Evolutionary conservation across 2,329 filamentous ascomycete genomes (phyloP).

Genomic region (Pochonia chlamydosporia): DNA sequence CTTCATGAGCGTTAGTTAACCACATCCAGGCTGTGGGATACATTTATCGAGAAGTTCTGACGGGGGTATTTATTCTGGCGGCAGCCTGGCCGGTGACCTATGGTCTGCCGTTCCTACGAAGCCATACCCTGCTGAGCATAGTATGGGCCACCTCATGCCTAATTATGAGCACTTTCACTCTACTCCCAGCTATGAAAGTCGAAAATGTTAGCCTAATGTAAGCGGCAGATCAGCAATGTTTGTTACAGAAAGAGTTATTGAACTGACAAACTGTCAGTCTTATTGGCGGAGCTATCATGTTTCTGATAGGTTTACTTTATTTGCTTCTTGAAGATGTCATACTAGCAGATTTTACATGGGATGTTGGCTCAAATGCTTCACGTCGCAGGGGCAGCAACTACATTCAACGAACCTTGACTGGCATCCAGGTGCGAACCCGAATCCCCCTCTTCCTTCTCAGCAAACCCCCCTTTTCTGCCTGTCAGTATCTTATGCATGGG

Average conservation of each 20-base stretch:
- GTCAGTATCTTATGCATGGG: too few species aligned
- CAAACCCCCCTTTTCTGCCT: too few species aligned
- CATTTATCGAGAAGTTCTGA: constrained; percentile 83
- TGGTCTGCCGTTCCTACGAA: constrained; percentile 64
- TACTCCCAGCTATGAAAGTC: constrained; percentile 79
- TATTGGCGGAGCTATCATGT: constrained; percentile 73
- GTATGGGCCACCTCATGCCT: constrained; percentile 74
- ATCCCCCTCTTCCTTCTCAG: too few species aligned
- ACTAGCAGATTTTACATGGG: constrained; percentile 36
- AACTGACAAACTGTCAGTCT: constrained; percentile 42
- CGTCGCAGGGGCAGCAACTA: constrained; percentile 26
- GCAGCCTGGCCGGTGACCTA: constrained; percentile 73
- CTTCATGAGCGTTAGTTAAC: too few species aligned
- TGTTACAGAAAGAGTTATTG: not conserved
- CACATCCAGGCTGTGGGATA: constrained; percentile 73
- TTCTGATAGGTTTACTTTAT: constrained; percentile 68
- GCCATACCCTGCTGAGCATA: constrained; percentile 56
- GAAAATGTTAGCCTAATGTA: constrained; percentile 74
- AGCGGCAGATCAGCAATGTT: constrained; percentile 21
- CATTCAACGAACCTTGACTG: constrained; percentile 55
- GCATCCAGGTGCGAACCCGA: constrained; percentile 59
- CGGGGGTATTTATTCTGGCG: constrained; percentile 69
- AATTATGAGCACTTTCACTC: constrained; percentile 84
- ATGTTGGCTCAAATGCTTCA: constrained; percentile 9
- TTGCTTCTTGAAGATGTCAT: constrained; percentile 68